A percentile compares a stretch with the other conserved stretches of the same genome.
These are phyloP conservation scores for Trypanosoma congolense DNA, from an alignment of 208 protist genomes.

Conservation along the genomic window DNA sequence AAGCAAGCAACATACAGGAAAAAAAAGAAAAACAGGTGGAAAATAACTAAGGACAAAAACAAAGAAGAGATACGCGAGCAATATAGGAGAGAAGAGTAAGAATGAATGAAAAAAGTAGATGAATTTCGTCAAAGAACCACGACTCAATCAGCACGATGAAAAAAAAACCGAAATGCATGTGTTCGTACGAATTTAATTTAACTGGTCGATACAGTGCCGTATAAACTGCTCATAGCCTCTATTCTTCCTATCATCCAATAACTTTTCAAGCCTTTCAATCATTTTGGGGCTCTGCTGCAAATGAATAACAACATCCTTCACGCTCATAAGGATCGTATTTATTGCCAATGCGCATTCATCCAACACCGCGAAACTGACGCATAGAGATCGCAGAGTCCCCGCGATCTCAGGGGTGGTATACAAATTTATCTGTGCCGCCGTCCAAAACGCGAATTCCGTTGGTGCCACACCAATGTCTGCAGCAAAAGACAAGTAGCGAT, in stretches of 20 bases:
- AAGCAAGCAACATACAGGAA: too few relatives aligned
- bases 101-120: too few relatives aligned
- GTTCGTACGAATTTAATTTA: too few relatives aligned
- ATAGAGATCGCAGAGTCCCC: conserved; percentile 25
- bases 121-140: too few relatives aligned
- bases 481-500: not conserved
- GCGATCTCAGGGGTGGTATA: conserved; percentile 40
- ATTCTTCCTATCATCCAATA: conserved; percentile 32
- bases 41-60: too few relatives aligned
- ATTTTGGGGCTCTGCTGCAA: conserved; percentile 1
- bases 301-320: conserved; percentile 28
- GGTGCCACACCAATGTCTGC: not conserved
- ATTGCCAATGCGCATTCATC: conserved; percentile 34
- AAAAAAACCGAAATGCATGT: too few relatives aligned
- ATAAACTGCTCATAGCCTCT: conserved; percentile 51
- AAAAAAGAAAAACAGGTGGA: too few relatives aligned
- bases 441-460: conserved; percentile 32
- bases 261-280: conserved; percentile 18
- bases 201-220: conserved; percentile 29
- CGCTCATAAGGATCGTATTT: conserved; percentile 47
- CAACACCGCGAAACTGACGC: conserved; percentile 26
- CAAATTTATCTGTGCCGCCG: conserved; percentile 49
- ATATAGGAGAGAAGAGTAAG: too few relatives aligned
- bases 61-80: too few relatives aligned
- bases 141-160: too few relatives aligned